Percentiles rank a stretch among this genome's conserved stretches.
phyloP scores from a whole-genome alignment of 257 asterid genomes.

The Avicennia marina region DNA sequence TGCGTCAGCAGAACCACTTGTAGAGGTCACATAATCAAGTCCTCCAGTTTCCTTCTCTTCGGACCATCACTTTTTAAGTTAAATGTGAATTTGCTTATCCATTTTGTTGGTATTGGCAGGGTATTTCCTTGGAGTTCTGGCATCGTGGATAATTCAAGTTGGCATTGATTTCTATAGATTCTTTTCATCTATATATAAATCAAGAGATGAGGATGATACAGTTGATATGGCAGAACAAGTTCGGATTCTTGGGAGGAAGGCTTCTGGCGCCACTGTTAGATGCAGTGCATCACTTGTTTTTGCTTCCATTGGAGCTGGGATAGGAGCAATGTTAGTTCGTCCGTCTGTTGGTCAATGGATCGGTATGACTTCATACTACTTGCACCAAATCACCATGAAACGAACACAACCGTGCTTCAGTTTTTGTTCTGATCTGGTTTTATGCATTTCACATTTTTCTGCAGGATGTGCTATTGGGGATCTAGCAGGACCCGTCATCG shows the following conservation, averaged over 20 bases:
- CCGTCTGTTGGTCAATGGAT: constrained; percentile 96
- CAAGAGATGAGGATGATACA: constrained; percentile 31
- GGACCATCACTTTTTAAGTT: too few species aligned
- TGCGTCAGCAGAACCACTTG: constrained; percentile 70
- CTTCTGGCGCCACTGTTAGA: constrained; percentile 42
- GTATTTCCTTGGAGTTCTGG: constrained; percentile 77
- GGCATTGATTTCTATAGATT: constrained; percentile 62
- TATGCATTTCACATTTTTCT: neutral
- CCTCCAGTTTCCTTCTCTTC: neutral
- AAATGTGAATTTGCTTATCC: neutral
- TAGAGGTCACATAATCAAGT: constrained; percentile 52
- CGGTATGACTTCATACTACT: constrained; percentile 41
- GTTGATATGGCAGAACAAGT: constrained; percentile 31
- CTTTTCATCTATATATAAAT: constrained; percentile 31
- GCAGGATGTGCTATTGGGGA: constrained; percentile 87
- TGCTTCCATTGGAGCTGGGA: constrained; percentile 89
- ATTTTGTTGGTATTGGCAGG: constrained; percentile 41
- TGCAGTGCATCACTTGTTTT: constrained; percentile 70
- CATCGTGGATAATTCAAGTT: constrained; percentile 84
- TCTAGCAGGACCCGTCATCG: constrained; percentile 64
- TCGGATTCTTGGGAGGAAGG: constrained; percentile 49
- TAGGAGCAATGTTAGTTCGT: constrained; percentile 55
- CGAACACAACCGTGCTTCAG: neutral
- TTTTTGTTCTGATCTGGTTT: neutral
- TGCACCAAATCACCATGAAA: neutral